Evolutionary conservation across 106 monocot genomes (phyloP).

Genomic region (Acanthochlamys bracteata): DNA sequence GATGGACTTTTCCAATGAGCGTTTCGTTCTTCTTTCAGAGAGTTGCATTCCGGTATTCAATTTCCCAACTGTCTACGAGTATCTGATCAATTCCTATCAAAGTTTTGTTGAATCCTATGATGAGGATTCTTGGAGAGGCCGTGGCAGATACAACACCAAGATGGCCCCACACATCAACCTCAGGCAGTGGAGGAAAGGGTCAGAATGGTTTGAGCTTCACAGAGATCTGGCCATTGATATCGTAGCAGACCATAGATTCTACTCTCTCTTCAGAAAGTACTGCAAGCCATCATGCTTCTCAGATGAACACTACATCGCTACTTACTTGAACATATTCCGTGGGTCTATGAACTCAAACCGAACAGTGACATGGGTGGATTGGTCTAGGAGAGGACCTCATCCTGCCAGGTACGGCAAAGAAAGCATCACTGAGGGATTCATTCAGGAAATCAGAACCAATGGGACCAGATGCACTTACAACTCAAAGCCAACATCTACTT

Average conservation of each 20-base stretch:
- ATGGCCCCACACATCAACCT: conserved; percentile 41
- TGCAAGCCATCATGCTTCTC: conserved; percentile 38
- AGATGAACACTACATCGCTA: conserved; percentile 42
- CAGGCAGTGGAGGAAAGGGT: conserved; percentile 35
- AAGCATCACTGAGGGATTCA: conserved; percentile 23
- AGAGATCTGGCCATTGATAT: conserved; percentile 27
- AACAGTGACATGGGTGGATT: conserved; percentile 41
- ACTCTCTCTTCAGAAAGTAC: conserved; percentile 27
- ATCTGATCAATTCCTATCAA: conserved; percentile 26
- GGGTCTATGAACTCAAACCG: conserved; percentile 33
- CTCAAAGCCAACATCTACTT: conserved; percentile 20
- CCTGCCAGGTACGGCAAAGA: conserved; percentile 28
- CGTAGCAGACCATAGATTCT: conserved; percentile 30
- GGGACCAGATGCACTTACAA: conserved; percentile 33
- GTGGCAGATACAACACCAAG: conserved; percentile 30
- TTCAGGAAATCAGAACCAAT: conserved; percentile 30
- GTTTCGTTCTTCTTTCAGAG: conserved; percentile 43
- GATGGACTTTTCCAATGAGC: conserved; percentile 38
- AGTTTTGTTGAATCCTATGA: conserved; percentile 38
- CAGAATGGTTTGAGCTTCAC: conserved; percentile 43
- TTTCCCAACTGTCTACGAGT: conserved; percentile 34
- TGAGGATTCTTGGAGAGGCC: conserved; percentile 20
- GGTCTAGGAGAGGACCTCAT: conserved; percentile 45
- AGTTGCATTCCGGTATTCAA: conserved; percentile 41
- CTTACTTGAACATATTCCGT: conserved; percentile 32